A percentile compares a stretch with the other conserved stretches of the same genome.
These are phyloP conservation scores for Leccinellum rugosiceps DNA, from an alignment of 768 basidiomycete genomes.

Conservation along the genomic window DNA sequence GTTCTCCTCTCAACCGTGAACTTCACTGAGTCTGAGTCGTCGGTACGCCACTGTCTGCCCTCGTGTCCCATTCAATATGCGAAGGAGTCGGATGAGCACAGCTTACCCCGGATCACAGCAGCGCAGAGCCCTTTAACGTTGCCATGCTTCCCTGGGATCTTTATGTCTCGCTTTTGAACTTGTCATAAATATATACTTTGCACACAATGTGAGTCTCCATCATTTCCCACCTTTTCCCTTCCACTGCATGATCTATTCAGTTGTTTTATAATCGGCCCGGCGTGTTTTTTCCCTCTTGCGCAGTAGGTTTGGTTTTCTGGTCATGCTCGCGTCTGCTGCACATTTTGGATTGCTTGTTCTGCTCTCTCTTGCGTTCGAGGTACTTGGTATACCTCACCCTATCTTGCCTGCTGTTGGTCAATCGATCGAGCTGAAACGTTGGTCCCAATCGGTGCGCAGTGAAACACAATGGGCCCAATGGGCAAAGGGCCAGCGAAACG, in stretches of 20 bases:
- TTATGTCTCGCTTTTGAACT: background rate
- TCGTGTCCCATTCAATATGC: background rate
- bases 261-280: slow-evolving; percentile 8
- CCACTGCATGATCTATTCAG: background rate
- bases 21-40: background rate
- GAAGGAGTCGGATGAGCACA: background rate
- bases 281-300: background rate
- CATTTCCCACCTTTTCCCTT: slow-evolving; percentile 4
- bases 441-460: slow-evolving; percentile 11
- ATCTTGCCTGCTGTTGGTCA: slow-evolving; percentile 14
- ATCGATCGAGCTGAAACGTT: slow-evolving; percentile 20
- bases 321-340: slow-evolving; percentile 6
- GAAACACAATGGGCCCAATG: slow-evolving; percentile 22
- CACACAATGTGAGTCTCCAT: slow-evolving; percentile 2
- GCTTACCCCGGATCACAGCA: background rate
- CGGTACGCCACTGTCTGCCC: background rate
- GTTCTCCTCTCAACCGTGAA: background rate
- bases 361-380: slow-evolving; percentile 7
- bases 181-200: slow-evolving; percentile 5
- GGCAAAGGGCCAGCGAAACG: slow-evolving; percentile 47
- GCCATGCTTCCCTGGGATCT: background rate
- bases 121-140: background rate
- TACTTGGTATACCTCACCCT: slow-evolving; percentile 11
- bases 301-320: slow-evolving; percentile 1
- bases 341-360: slow-evolving; percentile 13